Conservation (phyloP, 306 rosid genomes). For the Cucumis cinereus region DNA sequence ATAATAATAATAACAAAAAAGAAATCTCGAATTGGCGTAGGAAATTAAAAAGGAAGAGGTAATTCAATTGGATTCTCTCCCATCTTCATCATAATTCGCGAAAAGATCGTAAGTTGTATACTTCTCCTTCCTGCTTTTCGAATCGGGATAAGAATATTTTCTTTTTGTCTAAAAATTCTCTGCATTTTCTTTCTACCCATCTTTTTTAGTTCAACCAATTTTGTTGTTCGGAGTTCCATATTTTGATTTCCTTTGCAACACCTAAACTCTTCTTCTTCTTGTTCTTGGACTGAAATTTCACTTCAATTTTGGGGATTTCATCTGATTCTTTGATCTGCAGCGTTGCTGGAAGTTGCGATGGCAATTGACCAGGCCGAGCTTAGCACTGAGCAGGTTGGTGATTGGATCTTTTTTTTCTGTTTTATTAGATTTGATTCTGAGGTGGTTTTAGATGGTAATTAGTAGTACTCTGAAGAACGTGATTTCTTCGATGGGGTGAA, state of each 20-base stretch:
- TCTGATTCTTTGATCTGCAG: conserved; percentile 12
- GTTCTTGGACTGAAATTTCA: background rate
- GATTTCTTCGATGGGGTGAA: background rate
- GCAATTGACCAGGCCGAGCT: conserved; percentile 72
- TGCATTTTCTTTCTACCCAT: background rate
- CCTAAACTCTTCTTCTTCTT: background rate
- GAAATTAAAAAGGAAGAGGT: background rate
- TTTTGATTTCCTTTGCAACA: background rate
- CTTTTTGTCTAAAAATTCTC: background rate
- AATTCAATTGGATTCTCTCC: background rate
- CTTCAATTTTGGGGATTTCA: background rate
- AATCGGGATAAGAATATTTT: background rate
- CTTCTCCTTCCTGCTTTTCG: background rate
- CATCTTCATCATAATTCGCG: background rate
- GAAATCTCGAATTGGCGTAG: background rate
- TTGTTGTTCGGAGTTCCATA: background rate
- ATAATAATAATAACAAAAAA: no score
- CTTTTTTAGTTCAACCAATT: background rate
- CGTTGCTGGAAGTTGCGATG: conserved; percentile 12
- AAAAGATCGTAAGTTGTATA: background rate
- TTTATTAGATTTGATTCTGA: conserved; percentile 13
- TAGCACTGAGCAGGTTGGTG: conserved; percentile 67
- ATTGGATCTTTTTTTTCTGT: conserved; percentile 1
- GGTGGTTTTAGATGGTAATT: background rate
- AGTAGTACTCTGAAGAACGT: background rate